phyloP scores from a whole-genome alignment of 164 flowering plant genomes.

The Cinnamomum chago region DNA sequence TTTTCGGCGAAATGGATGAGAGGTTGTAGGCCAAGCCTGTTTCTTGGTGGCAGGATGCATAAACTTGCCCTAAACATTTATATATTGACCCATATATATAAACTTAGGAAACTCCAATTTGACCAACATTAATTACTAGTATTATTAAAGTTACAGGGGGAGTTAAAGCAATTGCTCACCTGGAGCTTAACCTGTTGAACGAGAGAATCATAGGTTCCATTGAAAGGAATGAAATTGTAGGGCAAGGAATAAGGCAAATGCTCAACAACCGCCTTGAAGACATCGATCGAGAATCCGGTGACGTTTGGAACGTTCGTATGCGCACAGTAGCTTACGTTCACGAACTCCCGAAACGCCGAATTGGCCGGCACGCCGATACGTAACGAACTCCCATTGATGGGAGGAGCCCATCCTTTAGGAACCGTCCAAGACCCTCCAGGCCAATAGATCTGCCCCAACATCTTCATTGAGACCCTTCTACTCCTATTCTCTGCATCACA shows the following conservation, averaged over 20 bases:
- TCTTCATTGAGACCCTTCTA: neutral
- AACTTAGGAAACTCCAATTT: no score
- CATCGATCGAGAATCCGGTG: constrained; percentile 48
- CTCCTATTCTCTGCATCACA: neutral
- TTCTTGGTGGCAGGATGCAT: no score
- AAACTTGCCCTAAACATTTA: no score
- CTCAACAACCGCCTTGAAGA: constrained; percentile 31
- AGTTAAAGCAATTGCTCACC: constrained; percentile 21
- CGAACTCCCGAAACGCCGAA: constrained; percentile 38
- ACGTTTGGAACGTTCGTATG: constrained; percentile 6
- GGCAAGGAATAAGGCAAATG: constrained; percentile 30
- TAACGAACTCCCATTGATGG: constrained; percentile 9
- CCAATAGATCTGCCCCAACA: constrained; percentile 24
- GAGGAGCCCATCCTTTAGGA: constrained; percentile 52
- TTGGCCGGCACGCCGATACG: constrained; percentile 47
- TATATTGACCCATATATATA: no score
- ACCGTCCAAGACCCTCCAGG: constrained; percentile 13
- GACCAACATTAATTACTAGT: neutral
- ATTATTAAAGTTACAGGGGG: neutral
- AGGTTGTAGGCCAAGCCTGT: no score
- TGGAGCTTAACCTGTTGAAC: constrained; percentile 30
- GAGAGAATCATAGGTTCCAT: constrained; percentile 25
- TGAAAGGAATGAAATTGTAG: constrained; percentile 15
- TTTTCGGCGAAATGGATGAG: no score
- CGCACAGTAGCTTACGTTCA: constrained; percentile 21